A percentile compares a stretch with the other conserved stretches of the same genome.
Conservation (phyloP, 805 yeast species). For the Schwanniomyces pseudopolymorphus region DNA sequence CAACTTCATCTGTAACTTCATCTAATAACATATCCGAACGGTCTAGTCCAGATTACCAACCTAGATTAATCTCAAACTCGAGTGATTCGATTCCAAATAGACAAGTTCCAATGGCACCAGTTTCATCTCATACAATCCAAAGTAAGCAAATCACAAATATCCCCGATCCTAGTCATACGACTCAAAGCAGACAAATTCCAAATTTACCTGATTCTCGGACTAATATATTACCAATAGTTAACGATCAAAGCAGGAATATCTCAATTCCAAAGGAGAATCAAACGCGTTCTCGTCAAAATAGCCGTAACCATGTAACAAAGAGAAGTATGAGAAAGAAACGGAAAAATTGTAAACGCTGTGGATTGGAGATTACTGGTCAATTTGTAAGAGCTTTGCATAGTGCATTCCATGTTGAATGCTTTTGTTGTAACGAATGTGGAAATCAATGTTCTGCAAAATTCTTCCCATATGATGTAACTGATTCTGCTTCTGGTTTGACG, state of each 20-base stretch:
- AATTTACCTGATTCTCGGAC: neutral
- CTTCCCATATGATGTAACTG: slow-evolving; percentile 67
- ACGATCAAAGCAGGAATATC: neutral
- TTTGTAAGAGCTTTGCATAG: slow-evolving; percentile 81
- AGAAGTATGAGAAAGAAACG: slow-evolving; percentile 18
- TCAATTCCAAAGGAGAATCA: neutral
- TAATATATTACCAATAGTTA: neutral
- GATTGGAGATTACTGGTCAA: slow-evolving; percentile 52
- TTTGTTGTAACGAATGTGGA: slow-evolving; percentile 83
- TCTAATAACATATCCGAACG: neutral
- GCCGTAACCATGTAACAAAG: slow-evolving; percentile 6
- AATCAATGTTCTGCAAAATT: slow-evolving; percentile 80
- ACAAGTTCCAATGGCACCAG: neutral
- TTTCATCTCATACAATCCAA: neutral
- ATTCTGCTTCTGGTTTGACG: slow-evolving; percentile 35
- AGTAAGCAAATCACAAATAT: neutral
- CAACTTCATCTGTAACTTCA: slow-evolving; percentile 20
- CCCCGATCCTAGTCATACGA: neutral
- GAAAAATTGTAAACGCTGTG: slow-evolving; percentile 38
- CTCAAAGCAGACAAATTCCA: neutral
- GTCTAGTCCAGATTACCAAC: neutral
- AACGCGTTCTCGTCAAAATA: neutral
- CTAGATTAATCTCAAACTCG: neutral
- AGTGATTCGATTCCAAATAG: neutral
- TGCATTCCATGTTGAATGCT: slow-evolving; percentile 85